phyloP scores from a whole-genome alignment of 2,329 filamentous ascomycete genomes.

The Fulvia fulva region DNA sequence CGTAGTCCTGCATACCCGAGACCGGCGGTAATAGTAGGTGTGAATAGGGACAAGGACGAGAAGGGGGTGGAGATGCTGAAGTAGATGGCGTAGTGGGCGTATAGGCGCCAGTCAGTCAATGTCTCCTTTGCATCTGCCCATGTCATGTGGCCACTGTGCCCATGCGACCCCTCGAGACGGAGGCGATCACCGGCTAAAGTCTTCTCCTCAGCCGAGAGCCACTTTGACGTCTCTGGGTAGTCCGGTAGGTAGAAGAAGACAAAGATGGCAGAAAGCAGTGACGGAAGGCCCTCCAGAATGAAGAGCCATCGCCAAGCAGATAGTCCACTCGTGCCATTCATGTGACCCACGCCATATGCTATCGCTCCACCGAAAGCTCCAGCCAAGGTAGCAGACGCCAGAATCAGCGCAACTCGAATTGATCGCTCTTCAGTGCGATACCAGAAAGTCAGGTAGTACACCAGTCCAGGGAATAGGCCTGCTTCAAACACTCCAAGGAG shows the following conservation, averaged over 20 bases:
- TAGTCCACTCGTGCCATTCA: slow-evolving; percentile 53
- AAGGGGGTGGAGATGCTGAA: slow-evolving; percentile 43
- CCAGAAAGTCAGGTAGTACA: slow-evolving; percentile 31
- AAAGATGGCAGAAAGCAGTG: slow-evolving; percentile 50
- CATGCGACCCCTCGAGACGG: slow-evolving; percentile 41
- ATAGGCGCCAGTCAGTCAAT: slow-evolving; percentile 49
- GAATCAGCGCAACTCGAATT: slow-evolving; percentile 31
- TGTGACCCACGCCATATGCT: slow-evolving; percentile 49
- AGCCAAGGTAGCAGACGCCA: slow-evolving; percentile 31
- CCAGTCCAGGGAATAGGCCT: slow-evolving; percentile 53
- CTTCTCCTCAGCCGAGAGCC: slow-evolving; percentile 40
- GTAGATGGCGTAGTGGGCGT: slow-evolving; percentile 51
- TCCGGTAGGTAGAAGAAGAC: slow-evolving; percentile 55
- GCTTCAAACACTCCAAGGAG: slow-evolving; percentile 48
- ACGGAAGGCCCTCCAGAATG: slow-evolving; percentile 51
- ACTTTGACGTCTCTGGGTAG: slow-evolving; percentile 49
- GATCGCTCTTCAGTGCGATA: slow-evolving; percentile 32
- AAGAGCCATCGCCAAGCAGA: slow-evolving; percentile 73
- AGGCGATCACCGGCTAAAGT: slow-evolving; percentile 41
- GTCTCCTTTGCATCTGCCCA: slow-evolving; percentile 47
- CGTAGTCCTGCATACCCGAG: slow-evolving; percentile 57
- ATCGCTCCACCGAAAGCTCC: slow-evolving; percentile 35
- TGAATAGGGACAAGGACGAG: slow-evolving; percentile 27
- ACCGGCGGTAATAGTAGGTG: slow-evolving; percentile 54
- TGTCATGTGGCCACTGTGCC: slow-evolving; percentile 42